Base-by-base conservation (phyloP, 1,284 basidiomycete genomes). In the Wolfiporia cocos region DNA sequence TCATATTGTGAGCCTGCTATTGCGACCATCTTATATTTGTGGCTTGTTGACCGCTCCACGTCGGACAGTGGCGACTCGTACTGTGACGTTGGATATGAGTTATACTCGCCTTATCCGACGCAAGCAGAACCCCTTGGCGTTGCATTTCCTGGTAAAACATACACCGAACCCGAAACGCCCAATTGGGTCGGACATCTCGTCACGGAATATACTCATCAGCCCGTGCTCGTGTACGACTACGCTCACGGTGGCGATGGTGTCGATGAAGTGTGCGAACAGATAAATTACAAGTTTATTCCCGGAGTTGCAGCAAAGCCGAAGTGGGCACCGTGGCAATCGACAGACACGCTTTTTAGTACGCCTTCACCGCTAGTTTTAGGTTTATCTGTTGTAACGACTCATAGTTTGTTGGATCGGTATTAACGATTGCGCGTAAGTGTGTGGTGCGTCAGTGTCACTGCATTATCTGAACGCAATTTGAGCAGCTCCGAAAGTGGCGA, bases 401-500 rank as follows among this genome's bases (percentile, higher is more conserved):
- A 26, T 22, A 81, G 78, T 77, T 14, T 76, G 71, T 5, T 83
- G 78, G 78, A 61, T 80, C 43, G 79, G 80, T 0, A 79, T 81
- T 39, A 81, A 83, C 48, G 78, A 82, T 55, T 73, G 72, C 62
- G 73, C 64, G 73, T 78, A 54, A 44, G 69, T 42, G 15, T 21
- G 18, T 3, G 3, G 10, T 4, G 24, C 23, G 31, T 12, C 20
- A n/a, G n/a, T n/a, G n/a, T 20, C 5, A 20, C 22, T 9, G 5
- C 18, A 11, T 19, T 15, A 9, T 33, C 20, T 40, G 15, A 40
- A 5, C 10, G 9, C 10, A 4, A 14, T 15, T 15, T 37, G 10
- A 47, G 17, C 29, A 42, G 44, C 12, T 35, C 15, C 18, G 40
- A 37, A 12, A 42, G 34, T 29, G 41, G 42, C 15, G 37, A 29